Conservation (phyloP, 345 rosid species). For the Gossypium ekmanianum region DNA sequence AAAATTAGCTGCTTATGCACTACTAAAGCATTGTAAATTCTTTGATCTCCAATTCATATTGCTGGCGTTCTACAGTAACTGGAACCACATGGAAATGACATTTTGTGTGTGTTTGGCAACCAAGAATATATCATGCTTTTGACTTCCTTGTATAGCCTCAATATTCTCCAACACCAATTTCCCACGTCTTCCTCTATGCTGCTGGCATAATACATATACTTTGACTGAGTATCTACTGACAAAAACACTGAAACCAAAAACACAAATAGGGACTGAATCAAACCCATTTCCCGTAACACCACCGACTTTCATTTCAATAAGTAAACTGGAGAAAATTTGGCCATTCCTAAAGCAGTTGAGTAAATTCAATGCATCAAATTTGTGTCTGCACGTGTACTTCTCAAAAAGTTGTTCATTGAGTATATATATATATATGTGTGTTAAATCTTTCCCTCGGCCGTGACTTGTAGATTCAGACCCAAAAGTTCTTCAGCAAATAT, state of each 20-base stretch:
- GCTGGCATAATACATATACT: neutral
- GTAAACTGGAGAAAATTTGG: neutral
- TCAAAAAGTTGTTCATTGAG: no score
- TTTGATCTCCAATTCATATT: neutral
- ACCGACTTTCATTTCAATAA: neutral
- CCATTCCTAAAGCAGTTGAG: neutral
- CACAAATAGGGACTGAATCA: neutral
- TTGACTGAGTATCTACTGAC: neutral
- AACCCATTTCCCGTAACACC: neutral
- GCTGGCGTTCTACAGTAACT: neutral
- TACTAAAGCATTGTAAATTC: neutral
- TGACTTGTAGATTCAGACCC: neutral
- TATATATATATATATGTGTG: no score
- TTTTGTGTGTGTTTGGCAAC: neutral
- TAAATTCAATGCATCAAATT: neutral
- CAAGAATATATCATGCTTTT: neutral
- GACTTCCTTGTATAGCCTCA: neutral
- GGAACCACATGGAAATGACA: slow-evolving; percentile 14
- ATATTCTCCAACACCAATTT: slow-evolving; percentile 12
- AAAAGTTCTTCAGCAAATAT: neutral
- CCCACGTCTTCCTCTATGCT: slow-evolving; percentile 14
- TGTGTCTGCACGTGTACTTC: neutral
- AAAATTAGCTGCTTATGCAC: slow-evolving; percentile 24
- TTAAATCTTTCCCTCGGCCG: slow-evolving; percentile 5
- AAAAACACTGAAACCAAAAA: neutral